phyloP scores from a whole-genome alignment of 2,329 filamentous ascomycete species.

The Alternaria sp. region DNA sequence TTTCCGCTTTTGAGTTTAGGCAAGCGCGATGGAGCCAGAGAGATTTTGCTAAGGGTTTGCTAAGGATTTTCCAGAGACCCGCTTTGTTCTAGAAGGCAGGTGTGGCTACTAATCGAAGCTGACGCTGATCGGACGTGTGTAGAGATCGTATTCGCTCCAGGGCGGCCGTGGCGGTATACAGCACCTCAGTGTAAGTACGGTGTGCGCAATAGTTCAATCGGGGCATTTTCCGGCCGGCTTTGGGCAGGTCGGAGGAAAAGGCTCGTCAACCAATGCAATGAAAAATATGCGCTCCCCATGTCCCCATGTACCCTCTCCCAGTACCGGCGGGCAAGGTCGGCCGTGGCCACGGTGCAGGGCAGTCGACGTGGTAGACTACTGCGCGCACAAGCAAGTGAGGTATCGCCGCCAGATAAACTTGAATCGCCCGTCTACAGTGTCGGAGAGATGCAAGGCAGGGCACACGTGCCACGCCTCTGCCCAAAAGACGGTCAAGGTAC shows the following conservation, averaged over 20 bases:
- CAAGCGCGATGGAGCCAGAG: conserved; percentile 15
- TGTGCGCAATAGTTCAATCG: neutral
- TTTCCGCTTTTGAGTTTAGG: conserved; percentile 18
- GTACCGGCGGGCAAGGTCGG: conserved; percentile 24
- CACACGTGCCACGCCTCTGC: conserved; percentile 22
- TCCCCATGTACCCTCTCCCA: neutral
- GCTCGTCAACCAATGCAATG: neutral
- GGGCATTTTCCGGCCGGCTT: neutral
- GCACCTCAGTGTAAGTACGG: neutral
- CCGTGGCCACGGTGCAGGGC: conserved; percentile 8
- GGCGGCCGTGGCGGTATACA: neutral
- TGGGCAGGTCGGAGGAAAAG: neutral
- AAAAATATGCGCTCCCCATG: neutral
- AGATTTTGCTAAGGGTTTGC: conserved; percentile 21
- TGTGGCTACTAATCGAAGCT: conserved; percentile 13
- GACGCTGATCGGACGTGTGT: conserved; percentile 1
- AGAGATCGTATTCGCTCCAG: neutral
- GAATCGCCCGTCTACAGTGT: conserved; percentile 14
- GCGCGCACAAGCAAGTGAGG: conserved; percentile 13
- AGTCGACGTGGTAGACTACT: conserved; percentile 13
- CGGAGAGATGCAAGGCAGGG: conserved; percentile 14
- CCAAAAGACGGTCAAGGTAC: conserved; percentile 15
- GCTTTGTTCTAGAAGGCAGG: conserved; percentile 41
- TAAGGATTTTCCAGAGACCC: conserved; percentile 27
- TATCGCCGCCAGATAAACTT: conserved; percentile 17